Evolutionary conservation across 2,329 filamentous ascomycete genomes (phyloP).

Genomic region (Pseudocercospora crystallina): DNA sequence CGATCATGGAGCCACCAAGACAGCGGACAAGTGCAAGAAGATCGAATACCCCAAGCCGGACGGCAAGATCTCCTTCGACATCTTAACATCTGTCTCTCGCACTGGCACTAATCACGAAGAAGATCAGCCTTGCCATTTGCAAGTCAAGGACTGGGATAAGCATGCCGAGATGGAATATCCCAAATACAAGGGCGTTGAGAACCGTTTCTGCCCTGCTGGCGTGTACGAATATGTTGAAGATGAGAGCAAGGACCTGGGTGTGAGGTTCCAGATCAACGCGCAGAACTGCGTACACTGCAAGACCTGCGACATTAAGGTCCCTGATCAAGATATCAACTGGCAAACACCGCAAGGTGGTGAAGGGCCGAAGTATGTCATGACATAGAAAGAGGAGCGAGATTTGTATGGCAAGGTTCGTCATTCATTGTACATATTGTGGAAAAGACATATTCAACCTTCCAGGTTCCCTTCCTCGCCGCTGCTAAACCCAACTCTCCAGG

Average conservation of each 20-base stretch:
- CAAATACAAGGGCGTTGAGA: conserved; percentile 87
- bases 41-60: conserved; percentile 98
- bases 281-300: conserved; percentile 99
- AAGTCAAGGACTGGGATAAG: conserved; percentile 92
- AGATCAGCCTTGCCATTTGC: conserved; percentile 93
- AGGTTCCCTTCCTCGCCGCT: too few relatives aligned
- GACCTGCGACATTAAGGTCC: conserved; percentile 98
- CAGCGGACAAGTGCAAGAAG: conserved; percentile 75
- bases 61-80: conserved; percentile 91
- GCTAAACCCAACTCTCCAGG: too few relatives aligned
- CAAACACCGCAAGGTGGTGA: conserved; percentile 86
- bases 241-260: conserved; percentile 77
- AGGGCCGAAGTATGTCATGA: conserved; percentile 65
- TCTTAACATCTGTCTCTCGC: conserved; percentile 88
- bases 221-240: conserved; percentile 99
- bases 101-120: conserved; percentile 99
- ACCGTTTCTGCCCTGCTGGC: conserved; percentile 92
- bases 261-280: conserved; percentile 95
- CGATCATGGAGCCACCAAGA: conserved; percentile 77
- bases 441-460: too few relatives aligned
- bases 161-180: conserved; percentile 84
- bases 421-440: too few relatives aligned
- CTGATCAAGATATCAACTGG: conserved; percentile 93
- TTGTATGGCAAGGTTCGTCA: too few relatives aligned
- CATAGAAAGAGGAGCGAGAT: conserved; percentile 31